Percentiles rank a stretch among this genome's conserved stretches.
Conservation (phyloP, 805 yeast species). For the Cyberlindnera saturnus region DNA sequence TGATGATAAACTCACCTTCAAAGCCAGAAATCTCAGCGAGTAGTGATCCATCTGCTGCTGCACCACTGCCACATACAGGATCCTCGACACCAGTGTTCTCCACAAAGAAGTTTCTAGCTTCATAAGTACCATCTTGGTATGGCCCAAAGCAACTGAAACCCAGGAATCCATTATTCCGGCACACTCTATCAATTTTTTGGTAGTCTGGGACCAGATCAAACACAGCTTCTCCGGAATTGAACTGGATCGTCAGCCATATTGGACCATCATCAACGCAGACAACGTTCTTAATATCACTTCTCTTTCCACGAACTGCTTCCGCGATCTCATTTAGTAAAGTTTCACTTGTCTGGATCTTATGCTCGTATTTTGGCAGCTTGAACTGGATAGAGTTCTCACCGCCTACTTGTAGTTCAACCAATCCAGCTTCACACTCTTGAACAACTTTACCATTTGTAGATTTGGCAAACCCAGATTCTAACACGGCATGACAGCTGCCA, state of each 20-base stretch:
- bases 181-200: constrained; percentile 17
- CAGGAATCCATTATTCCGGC: constrained; percentile 10
- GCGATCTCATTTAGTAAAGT: constrained; percentile 12
- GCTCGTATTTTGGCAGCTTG: constrained; percentile 15
- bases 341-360: constrained; percentile 5
- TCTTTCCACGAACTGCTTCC: constrained; percentile 7
- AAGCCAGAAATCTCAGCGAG: constrained; percentile 22
- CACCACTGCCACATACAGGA: constrained; percentile 53
- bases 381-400: constrained; percentile 25
- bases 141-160: constrained; percentile 39
- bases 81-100: constrained; percentile 35
- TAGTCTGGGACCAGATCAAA: constrained; percentile 29
- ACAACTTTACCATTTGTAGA: constrained; percentile 24
- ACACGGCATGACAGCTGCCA: constrained; percentile 43
- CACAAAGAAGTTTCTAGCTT: constrained; percentile 36
- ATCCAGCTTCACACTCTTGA: constrained; percentile 43
- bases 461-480: constrained; percentile 31
- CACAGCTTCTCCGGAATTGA: constrained; percentile 29
- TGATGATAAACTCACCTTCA: constrained; percentile 20
- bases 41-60: constrained; percentile 27
- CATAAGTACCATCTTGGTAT: constrained; percentile 17
- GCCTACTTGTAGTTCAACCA: constrained; percentile 29
- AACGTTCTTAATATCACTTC: constrained; percentile 16
- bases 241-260: constrained; percentile 35
- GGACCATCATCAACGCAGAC: constrained; percentile 39